phyloP scores from a whole-genome alignment of 768 basidiomycete genomes.

The Amanita pseudoporphyria region DNA sequence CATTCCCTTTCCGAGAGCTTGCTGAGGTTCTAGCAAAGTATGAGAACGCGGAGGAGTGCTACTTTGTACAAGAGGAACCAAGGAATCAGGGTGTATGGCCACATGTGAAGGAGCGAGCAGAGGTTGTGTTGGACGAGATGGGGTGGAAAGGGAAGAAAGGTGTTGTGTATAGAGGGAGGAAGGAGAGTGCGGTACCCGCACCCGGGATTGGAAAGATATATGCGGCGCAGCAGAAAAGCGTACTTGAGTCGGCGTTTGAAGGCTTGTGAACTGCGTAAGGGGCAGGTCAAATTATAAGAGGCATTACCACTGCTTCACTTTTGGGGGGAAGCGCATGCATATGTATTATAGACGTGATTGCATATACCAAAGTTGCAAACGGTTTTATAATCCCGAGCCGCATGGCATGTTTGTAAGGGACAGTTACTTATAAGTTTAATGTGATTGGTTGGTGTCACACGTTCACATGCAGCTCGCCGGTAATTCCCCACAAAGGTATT shows the following conservation, averaged over 20 bases:
- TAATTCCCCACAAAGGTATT: too few species aligned
- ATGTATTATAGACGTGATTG: too few species aligned
- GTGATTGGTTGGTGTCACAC: too few species aligned
- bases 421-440: too few species aligned
- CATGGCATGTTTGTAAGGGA: too few species aligned
- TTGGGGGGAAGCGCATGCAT: too few species aligned
- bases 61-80: slow-evolving; percentile 85
- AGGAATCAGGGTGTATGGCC: slow-evolving; percentile 78
- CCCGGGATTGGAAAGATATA: slow-evolving; percentile 70
- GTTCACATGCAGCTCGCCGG: too few species aligned
- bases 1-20: slow-evolving; percentile 70
- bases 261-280: slow-evolving; percentile 21
- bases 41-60: slow-evolving; percentile 26
- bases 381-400: too few species aligned
- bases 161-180: slow-evolving; percentile 56
- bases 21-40: slow-evolving; percentile 37
- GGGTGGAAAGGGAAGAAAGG: slow-evolving; percentile 18
- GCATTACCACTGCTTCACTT: too few species aligned
- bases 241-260: slow-evolving; percentile 52
- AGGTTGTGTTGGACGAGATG: slow-evolving; percentile 32
- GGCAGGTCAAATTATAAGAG: not conserved
- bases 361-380: too few species aligned
- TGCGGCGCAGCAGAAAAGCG: slow-evolving; percentile 47
- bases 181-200: slow-evolving; percentile 65
- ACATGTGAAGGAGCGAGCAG: slow-evolving; percentile 54